A percentile compares a stretch with the other conserved stretches of the same genome.
These are phyloP conservation scores for Microcera coccophila DNA, from an alignment of 2,329 filamentous ascomycete genomes.

Conservation along the genomic window DNA sequence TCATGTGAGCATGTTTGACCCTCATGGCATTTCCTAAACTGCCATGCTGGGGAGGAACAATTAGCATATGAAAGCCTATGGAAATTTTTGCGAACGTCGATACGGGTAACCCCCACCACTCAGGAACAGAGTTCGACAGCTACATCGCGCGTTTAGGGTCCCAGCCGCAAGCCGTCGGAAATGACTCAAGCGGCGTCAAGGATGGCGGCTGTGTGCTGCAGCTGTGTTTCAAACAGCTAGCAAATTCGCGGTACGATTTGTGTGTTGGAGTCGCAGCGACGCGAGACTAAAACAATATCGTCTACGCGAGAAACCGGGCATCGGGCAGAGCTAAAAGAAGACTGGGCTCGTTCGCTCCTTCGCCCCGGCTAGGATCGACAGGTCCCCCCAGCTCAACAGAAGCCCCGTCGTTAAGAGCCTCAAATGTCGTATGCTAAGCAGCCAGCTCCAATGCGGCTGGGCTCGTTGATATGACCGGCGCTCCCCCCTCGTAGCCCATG, in stretches of 20 bases:
- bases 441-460: too few species aligned
- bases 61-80: constrained; percentile 19
- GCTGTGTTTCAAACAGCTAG: background rate
- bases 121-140: constrained; percentile 5
- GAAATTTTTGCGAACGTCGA: constrained; percentile 17
- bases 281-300: background rate
- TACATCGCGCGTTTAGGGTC: background rate
- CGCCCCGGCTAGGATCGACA: constrained; percentile 18
- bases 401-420: constrained; percentile 11
- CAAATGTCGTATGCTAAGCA: constrained; percentile 2
- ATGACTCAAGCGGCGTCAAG: background rate
- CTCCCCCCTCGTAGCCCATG: too few species aligned
- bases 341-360: constrained; percentile 1
- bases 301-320: background rate
- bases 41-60: constrained; percentile 15
- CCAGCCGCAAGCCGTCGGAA: background rate
- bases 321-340: background rate
- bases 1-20: background rate
- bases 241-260: background rate
- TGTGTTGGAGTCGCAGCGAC: background rate
- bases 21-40: constrained; percentile 19
- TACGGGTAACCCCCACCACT: constrained; percentile 4
- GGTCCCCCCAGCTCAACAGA: constrained; percentile 16
- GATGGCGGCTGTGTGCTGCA: background rate
- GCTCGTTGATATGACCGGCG: too few species aligned